Base-by-base conservation (phyloP, 192 early-diverging fungal genomes). In the Borealophlyctis nickersoniae region DNA sequence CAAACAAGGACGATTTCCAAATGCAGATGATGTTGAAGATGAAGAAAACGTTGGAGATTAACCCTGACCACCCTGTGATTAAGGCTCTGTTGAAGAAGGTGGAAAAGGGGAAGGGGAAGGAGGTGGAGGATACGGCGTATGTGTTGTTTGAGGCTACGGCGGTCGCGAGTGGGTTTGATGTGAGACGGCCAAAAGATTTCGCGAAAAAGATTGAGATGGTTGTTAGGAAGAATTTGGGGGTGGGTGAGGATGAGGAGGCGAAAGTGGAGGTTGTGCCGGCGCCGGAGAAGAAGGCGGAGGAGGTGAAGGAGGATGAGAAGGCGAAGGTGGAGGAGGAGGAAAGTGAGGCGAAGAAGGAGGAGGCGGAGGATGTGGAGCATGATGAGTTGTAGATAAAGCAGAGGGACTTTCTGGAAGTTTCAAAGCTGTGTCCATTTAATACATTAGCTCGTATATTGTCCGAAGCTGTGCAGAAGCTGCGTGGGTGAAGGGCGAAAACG, bases 261-360 rank as follows among this genome's bases (percentile, higher is more conserved):
- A 67, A 74, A 26, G 68, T 60, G 24, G 57, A 74, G 33, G 65
- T 81, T 36, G 51, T 60, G 26, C 65, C 61, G 0, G 79, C 75
- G 13, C 58, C 59, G n/a, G 73, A 74, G 45, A 79, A 86, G 19
- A 85, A 73, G 51, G 83, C 88, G 65, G 85, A 81, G 3, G 80
- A 85, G 32, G 73, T 88, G 49, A 80, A 88, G 63, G 86, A 86
- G 67, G 83, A 79, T 62, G 83, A 85, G 4, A 83, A 85, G 24
- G 74, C 63, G 0, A 55, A 79, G 34, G 77, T 76, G 9, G 75
- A 77, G 28, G 72, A 66, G 24, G 78, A 63, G 3, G 76, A 77
- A 30, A 9, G 69, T 2, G 67, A 80, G n/a, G 50, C 58, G 59
- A 50, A 53, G 27, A 7, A 7, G 24, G 49, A 49, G 19, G 61